Evolutionary conservation across 208 protist species (phyloP).

Genomic region (Leishmania tarentolae): DNA sequence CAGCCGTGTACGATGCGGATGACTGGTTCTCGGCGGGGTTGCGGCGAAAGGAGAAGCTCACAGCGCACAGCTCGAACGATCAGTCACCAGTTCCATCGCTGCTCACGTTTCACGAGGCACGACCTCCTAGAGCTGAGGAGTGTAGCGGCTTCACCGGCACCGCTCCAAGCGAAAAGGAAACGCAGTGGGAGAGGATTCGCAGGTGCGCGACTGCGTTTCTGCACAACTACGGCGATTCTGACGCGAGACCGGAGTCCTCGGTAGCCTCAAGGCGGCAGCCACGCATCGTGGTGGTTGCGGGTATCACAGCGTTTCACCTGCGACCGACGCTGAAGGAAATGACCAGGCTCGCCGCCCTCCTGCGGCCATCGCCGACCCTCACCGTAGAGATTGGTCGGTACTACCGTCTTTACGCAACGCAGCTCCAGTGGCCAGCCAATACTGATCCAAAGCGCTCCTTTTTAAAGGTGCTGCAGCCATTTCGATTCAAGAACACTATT

Average conservation of each 20-base stretch:
- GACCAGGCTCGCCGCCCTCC: conserved; percentile 22
- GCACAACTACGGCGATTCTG: neutral
- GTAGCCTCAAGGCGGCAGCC: neutral
- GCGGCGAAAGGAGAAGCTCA: neutral
- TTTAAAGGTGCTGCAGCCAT: conserved; percentile 16
- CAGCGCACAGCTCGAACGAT: neutral
- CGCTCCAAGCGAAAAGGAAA: neutral
- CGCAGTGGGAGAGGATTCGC: conserved; percentile 14
- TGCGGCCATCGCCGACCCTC: conserved; percentile 18
- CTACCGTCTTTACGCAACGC: conserved; percentile 16
- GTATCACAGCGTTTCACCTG: conserved; percentile 20
- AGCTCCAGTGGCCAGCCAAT: conserved; percentile 15
- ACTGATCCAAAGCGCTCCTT: conserved; percentile 10
- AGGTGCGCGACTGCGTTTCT: neutral
- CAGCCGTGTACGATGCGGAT: conserved; percentile 12
- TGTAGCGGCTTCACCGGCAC: neutral
- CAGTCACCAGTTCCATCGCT: neutral
- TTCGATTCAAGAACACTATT: neutral
- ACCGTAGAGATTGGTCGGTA: conserved; percentile 19
- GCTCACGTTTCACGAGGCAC: neutral
- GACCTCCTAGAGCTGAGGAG: neutral
- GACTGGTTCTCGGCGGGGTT: conserved; percentile 19
- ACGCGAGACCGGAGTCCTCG: neutral
- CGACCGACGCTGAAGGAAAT: conserved; percentile 15
- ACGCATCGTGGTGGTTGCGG: conserved; percentile 20